Conservation (phyloP, 805 yeast genomes). For the Spencermartinsiella europaea region DNA sequence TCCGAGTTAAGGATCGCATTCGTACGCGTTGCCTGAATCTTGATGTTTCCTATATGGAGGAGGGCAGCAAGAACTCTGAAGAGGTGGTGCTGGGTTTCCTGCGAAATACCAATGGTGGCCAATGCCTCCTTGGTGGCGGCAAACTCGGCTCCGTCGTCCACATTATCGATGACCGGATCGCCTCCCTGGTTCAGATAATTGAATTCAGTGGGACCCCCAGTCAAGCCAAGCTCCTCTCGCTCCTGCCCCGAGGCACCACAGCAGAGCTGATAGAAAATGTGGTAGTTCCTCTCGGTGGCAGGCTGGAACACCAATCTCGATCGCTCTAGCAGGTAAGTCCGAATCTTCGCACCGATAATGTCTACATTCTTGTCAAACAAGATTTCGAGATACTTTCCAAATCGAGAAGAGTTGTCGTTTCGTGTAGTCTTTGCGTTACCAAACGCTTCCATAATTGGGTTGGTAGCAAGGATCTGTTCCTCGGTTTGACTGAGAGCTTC, state of each 20-base stretch:
- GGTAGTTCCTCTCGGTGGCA: constrained; percentile 84
- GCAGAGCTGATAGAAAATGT: constrained; percentile 82
- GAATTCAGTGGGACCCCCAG: constrained; percentile 47
- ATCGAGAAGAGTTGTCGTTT: constrained; percentile 95
- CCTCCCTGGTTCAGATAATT: constrained; percentile 90
- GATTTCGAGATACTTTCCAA: constrained; percentile 93
- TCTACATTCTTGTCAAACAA: constrained; percentile 68
- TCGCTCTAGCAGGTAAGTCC: constrained; percentile 89
- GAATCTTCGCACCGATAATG: constrained; percentile 89
- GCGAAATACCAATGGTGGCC: constrained; percentile 66
- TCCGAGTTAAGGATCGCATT: constrained; percentile 79
- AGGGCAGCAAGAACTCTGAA: constrained; percentile 82
- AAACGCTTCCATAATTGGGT: constrained; percentile 96
- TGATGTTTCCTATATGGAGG: constrained; percentile 89
- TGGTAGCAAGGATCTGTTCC: constrained; percentile 90
- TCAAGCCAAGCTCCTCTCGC: constrained; percentile 55
- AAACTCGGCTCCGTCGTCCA: constrained; percentile 81
- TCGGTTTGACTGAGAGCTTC: constrained; percentile 85
- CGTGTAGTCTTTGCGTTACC: constrained; percentile 98
- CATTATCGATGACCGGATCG: constrained; percentile 56
- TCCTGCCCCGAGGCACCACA: constrained; percentile 54
- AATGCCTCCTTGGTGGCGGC: constrained; percentile 71
- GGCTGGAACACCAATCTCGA: constrained; percentile 95
- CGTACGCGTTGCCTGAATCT: constrained; percentile 74
- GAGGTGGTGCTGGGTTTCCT: constrained; percentile 55